Evolutionary conservation across 805 yeast genomes (phyloP), one percentile per base, ranked within the genome.

Genomic region (Candida pseudoglaebosa): DNA sequence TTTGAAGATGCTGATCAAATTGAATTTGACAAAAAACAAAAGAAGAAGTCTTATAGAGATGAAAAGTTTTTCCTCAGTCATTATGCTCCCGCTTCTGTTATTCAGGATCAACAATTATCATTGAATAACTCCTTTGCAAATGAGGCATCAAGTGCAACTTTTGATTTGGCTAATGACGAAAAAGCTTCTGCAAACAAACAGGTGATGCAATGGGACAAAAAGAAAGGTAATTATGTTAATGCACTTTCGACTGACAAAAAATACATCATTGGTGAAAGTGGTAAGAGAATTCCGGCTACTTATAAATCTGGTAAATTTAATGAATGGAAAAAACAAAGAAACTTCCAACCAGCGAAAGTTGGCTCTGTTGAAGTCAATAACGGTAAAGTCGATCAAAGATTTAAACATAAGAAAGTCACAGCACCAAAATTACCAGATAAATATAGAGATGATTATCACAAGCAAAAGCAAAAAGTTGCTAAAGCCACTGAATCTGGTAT

Each of bases 381-480:
- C 29, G 54, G 55, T 28, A 55, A 63, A 20, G 52, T 61, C 20
- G 60, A 60, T 41, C 53, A 64, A 56, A 56, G 75, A 48, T 87
- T 78, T 71, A 79, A 79, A 61, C 98, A 93, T 57, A 79, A 80
- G 45, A 77, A 76, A 54, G 67, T 67, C 34, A 75, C 76, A 44
- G 90, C 96, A 2, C 99, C 99, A 29, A 85, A 80, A 56, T 64
- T 82, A 29, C 96, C 99, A n/a, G 97, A 89, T 54, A 88, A 77
- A 62, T 79, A 70, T 49, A 79, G 98, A 65, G 96, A 90, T 55
- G 90, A 93, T 62, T 93, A 77, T 64, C 74, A 79, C 43, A 71
- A 71, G 47, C 96, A 91, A 59, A 80, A 84, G 77, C 80, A 80
- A 68, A 82, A 84, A 65, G 91, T 86, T 35, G 78, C 77, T 38